Evolutionary conservation across 1,284 basidiomycete genomes (phyloP).

Genomic region (Mycena citricolor): DNA sequence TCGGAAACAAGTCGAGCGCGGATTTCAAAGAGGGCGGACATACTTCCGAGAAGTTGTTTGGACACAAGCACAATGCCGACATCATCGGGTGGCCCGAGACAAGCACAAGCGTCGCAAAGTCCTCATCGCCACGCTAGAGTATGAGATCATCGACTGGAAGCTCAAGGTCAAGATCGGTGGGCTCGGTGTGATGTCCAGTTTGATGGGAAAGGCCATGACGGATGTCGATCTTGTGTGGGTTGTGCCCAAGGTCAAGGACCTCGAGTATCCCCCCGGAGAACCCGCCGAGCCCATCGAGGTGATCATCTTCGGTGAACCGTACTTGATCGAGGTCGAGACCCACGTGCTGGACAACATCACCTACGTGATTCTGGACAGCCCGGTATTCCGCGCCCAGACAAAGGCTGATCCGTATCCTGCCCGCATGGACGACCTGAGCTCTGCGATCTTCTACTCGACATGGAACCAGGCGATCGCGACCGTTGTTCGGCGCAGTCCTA

Average conservation of each 20-base stretch:
- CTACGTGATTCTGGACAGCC: slow-evolving; percentile 88
- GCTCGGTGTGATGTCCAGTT: slow-evolving; percentile 92
- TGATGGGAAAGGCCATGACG: slow-evolving; percentile 96
- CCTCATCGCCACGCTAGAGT: slow-evolving; percentile 88
- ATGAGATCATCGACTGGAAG: slow-evolving; percentile 96
- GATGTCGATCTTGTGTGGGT: slow-evolving; percentile 94
- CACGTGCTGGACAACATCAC: slow-evolving; percentile 92
- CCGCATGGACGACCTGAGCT: slow-evolving; percentile 93
- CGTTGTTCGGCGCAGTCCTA: slow-evolving; percentile 79
- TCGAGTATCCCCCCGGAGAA: slow-evolving; percentile 89
- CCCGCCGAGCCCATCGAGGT: slow-evolving; percentile 91
- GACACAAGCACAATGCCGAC: slow-evolving; percentile 55
- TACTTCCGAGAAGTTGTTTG: slow-evolving; percentile 64
- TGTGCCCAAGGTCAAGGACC: slow-evolving; percentile 88
- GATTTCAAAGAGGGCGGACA: slow-evolving; percentile 56
- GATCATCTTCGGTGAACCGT: slow-evolving; percentile 92
- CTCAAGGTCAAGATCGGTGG: slow-evolving; percentile 96
- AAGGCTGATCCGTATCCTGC: slow-evolving; percentile 93
- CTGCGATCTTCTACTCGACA: slow-evolving; percentile 94
- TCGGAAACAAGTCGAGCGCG: slow-evolving; percentile 64
- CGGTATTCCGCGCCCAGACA: slow-evolving; percentile 93
- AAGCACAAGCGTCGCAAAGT: slow-evolving; percentile 86
- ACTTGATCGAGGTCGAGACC: slow-evolving; percentile 91
- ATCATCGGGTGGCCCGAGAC: slow-evolving; percentile 93
- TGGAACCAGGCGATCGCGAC: slow-evolving; percentile 96